Evolutionary conservation across 768 basidiomycete genomes (phyloP).

Genomic region (Boletus pseudopeckii): DNA sequence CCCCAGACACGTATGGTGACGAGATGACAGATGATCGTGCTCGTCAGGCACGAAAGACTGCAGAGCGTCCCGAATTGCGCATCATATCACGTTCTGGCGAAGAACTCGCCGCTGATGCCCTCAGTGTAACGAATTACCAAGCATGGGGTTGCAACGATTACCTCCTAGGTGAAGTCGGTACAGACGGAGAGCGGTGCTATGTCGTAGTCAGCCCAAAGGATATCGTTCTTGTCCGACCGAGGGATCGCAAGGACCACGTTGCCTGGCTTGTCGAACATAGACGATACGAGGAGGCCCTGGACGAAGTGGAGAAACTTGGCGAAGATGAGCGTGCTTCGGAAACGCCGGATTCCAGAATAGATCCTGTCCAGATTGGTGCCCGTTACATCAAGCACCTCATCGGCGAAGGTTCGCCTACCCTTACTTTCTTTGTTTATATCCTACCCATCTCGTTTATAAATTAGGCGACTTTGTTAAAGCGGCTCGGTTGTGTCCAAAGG

Average conservation of each 20-base stretch:
- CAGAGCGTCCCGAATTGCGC: constrained; percentile 91
- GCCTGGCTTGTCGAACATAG: constrained; percentile 86
- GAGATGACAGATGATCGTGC: constrained; percentile 70
- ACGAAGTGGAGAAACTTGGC: constrained; percentile 66
- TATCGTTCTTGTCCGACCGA: constrained; percentile 78
- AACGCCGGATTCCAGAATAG: constrained; percentile 41
- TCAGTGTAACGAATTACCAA: constrained; percentile 75
- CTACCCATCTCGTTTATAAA: not conserved
- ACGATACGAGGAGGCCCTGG: constrained; percentile 87
- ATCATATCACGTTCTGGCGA: constrained; percentile 89
- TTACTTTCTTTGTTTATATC: not conserved
- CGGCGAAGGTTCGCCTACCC: constrained; percentile 56
- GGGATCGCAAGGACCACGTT: constrained; percentile 89
- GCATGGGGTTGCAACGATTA: constrained; percentile 94
- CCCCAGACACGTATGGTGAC: constrained; percentile 65
- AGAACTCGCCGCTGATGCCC: constrained; percentile 80
- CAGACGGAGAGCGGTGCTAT: constrained; percentile 51
- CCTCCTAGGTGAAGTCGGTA: constrained; percentile 49
- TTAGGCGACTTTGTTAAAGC: constrained; percentile 73
- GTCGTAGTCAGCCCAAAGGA: constrained; percentile 86
- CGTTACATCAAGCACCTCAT: constrained; percentile 87
- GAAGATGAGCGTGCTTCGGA: constrained; percentile 30
- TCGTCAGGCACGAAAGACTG: constrained; percentile 76
- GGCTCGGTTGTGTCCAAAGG: constrained; percentile 78
- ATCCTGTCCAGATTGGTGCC: constrained; percentile 70